Base-by-base conservation (phyloP, 306 rosid genomes). In the Alnus rubra region DNA sequence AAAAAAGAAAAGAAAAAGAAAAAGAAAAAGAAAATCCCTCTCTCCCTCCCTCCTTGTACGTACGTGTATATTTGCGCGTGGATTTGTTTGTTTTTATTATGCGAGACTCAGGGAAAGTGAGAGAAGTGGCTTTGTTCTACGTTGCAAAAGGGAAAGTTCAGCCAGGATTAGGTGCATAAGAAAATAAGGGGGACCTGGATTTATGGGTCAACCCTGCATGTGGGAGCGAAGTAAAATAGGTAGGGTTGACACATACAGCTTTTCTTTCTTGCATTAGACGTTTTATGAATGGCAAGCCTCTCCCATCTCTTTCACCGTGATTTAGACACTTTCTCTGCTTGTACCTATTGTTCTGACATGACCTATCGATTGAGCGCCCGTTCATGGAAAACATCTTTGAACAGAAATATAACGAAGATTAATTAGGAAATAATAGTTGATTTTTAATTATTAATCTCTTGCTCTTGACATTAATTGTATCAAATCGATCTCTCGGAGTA, bases 171-270 rank as follows among this genome's bases (percentile, higher is more conserved):
- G 28, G 28, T 65, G 37, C 59, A 5, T 15, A 79, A 64, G 55
- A 33, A 37, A 18, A 45, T 47, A 37, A 7, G 49, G 72, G 31
- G 31, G 2, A 63, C 72, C 81, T 39, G 82, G 76, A 73, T 76
- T 79, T 76, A 73, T 73, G 86, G 86, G 89, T 86, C 89, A 86
- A 85, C 76, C 76, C 75, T 82, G 89, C 86, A 82, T 80, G 84
- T 82, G 89, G 76, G 75, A 63, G 55, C 69, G 84, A 76, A 75
- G 81, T 75, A 72, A 71, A 62, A 49, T 55, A 52, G 74, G 58
- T 55, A 52, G 71, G 63, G 79, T 54, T 76, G 30, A 42, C 62
- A 55, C 28, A 35, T 68, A 33, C 33, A 63, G 49, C 67, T 44
- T 31, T 5, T 8, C 53, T 81, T 81, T 30, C 88, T 81, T 81